A percentile compares a stretch with the other conserved stretches of the same genome.
Conservation (phyloP, 2,329 filamentous ascomycete species). For the Aspergillus glaucus region DNA sequence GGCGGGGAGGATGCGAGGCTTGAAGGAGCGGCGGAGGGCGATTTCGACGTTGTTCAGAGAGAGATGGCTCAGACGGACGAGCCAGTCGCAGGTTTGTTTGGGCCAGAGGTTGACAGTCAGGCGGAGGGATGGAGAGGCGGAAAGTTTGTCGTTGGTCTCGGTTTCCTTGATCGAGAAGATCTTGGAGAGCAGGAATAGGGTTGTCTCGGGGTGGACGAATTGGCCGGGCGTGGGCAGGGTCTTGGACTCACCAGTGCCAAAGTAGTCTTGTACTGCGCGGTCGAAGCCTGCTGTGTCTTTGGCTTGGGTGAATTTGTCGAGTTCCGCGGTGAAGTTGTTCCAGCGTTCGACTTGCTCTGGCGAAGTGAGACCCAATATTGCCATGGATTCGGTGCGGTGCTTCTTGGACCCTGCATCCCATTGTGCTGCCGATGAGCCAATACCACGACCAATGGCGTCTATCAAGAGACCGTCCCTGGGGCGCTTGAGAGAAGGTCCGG, state of each 20-base stretch:
- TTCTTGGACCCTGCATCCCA: constrained; percentile 26
- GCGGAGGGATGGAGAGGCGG: constrained; percentile 20
- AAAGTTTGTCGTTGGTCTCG: constrained; percentile 14
- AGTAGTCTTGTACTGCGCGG: constrained; percentile 25
- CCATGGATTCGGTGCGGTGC: constrained; percentile 22
- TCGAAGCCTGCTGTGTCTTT: constrained; percentile 30
- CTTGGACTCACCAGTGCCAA: constrained; percentile 17
- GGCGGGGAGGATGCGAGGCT: constrained; percentile 29
- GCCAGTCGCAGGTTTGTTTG: constrained; percentile 34
- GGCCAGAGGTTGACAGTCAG: constrained; percentile 33
- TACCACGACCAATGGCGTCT: constrained; percentile 38
- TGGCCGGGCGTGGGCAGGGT: constrained; percentile 17
- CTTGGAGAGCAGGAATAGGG: constrained; percentile 32
- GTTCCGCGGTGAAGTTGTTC: constrained; percentile 24
- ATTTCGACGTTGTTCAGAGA: constrained; percentile 34
- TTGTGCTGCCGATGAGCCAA: constrained; percentile 25
- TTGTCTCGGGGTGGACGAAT: constrained; percentile 32
- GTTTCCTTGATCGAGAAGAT: constrained; percentile 29
- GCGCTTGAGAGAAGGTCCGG: constrained; percentile 30
- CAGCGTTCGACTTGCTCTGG: constrained; percentile 28
- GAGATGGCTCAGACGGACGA: constrained; percentile 34
- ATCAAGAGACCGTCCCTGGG: constrained; percentile 36
- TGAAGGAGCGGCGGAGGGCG: constrained; percentile 30
- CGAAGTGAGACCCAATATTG: constrained; percentile 26
- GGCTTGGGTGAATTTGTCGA: constrained; percentile 22